phyloP scores from a whole-genome alignment of 306 rosid species.

The Mimosa pudica region DNA sequence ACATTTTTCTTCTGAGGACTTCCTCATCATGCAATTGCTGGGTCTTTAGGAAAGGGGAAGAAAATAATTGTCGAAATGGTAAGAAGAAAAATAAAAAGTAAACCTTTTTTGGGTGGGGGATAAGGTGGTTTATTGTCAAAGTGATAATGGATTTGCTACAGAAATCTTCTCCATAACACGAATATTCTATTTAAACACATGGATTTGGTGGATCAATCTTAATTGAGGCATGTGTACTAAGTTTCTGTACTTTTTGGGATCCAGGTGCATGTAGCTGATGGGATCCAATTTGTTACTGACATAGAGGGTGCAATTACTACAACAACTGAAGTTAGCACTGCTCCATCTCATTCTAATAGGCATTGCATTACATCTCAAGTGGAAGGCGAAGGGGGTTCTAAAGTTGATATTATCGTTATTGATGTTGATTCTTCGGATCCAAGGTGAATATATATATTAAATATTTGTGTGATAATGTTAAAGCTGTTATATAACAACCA shows the following conservation, averaged over 20 bases:
- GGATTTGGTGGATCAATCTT: slow-evolving; percentile 29
- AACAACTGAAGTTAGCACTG: slow-evolving; percentile 27
- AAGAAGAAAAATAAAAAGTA: not conserved
- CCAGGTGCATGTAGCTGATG: slow-evolving; percentile 91
- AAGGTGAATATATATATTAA: slow-evolving; percentile 57
- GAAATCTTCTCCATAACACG: not conserved
- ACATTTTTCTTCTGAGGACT: not conserved
- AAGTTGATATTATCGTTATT: slow-evolving; percentile 75
- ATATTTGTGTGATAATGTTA: slow-evolving; percentile 24
- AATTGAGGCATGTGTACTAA: slow-evolving; percentile 19
- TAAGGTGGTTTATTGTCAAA: not conserved
- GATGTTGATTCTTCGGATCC: slow-evolving; percentile 93
- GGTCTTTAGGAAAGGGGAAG: not conserved
- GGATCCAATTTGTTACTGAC: slow-evolving; percentile 72
- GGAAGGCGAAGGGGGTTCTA: slow-evolving; percentile 40
- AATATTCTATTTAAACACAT: not conserved
- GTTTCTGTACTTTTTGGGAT: slow-evolving; percentile 32
- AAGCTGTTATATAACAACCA: slow-evolving; percentile 7
- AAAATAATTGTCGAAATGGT: not conserved
- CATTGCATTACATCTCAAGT: slow-evolving; percentile 36
- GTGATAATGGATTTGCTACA: not conserved
- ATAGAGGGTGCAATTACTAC: slow-evolving; percentile 43
- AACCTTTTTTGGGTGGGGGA: too few species aligned
- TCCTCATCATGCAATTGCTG: not conserved
- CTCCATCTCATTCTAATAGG: slow-evolving; percentile 36